A percentile compares a stretch with the other conserved stretches of the same genome.
Conservation (phyloP, 306 rosid species). For the Rosa rugosa region DNA sequence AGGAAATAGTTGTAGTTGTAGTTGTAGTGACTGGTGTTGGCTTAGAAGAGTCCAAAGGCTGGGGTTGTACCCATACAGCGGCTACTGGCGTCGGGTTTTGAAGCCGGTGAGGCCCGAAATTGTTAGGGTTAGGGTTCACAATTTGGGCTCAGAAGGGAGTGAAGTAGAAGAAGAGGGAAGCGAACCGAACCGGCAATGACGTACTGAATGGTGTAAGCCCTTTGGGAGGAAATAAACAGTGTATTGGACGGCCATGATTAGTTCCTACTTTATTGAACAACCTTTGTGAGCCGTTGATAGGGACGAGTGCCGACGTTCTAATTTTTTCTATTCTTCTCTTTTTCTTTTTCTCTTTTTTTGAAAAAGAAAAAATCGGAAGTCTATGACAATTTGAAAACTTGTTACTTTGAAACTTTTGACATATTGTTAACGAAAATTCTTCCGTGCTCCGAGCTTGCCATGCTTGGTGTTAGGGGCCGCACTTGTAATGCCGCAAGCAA, state of each 20-base stretch:
- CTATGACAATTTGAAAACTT: too few relatives aligned
- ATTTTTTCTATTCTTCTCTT: not conserved
- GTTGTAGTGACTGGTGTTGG: not conserved
- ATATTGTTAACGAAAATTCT: too few relatives aligned
- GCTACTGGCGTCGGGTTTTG: not conserved
- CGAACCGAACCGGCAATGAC: constrained; percentile 10
- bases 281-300: constrained; percentile 7
- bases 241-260: constrained; percentile 18
- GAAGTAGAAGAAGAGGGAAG: not conserved
- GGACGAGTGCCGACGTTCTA: constrained; percentile 7
- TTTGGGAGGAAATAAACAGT: not conserved
- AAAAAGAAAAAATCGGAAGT: too few relatives aligned
- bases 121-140: not conserved
- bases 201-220: constrained; percentile 17
- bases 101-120: not conserved
- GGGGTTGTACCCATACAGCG: not conserved
- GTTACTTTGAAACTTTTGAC: too few relatives aligned
- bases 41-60: not conserved
- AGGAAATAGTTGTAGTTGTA: not conserved
- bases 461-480: too few relatives aligned
- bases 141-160: constrained; percentile 8
- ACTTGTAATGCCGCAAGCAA: too few relatives aligned
- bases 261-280: constrained; percentile 15
- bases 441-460: too few relatives aligned
- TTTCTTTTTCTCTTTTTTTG: too few relatives aligned